Evolutionary conservation across 768 basidiomycete genomes (phyloP), one percentile per base, ranked within the genome.

Genomic region (Podaxis mareebaensis): DNA sequence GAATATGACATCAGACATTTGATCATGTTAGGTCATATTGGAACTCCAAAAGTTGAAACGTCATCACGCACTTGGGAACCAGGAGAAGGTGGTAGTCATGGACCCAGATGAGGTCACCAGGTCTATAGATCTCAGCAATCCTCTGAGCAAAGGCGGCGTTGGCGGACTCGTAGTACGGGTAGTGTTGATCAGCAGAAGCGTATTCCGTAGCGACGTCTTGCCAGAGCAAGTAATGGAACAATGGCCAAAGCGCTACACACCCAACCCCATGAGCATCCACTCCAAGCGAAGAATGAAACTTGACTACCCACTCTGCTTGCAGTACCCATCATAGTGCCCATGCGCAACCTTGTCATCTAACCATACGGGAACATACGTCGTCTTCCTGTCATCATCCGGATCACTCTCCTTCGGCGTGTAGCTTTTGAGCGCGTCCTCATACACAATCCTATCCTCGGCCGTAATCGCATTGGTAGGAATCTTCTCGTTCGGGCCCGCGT

Each of bases 201-300:
- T 92, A 91, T 69, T 95, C 93, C 28, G 90, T 90, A 8, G 92
- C 91, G 64, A 95, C 93, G 73, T 99, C 97, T 74, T 96, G 95
- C 92, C 96, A 97, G 60, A 98, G 89, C 61, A 99, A 86, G 74
- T 99, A 99, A 78, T 99, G 97, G 85, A 99, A 97, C 46, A 98
- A 79, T 1, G 96, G 96, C 96, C 96, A 99, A 49, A 99, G 87
- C 42, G 89, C 95, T 96, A 69, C 0, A 24, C 56, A 17, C 20
- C 48, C 52, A 13, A 36, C 17, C 3, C 5, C 24, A 57, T 52
- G 40, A 65, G 61, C 22, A 42, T 44, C 15, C 40, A 53, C 60
- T 39, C 22, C 48, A 26, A 17, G 15, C 28, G 30, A 13, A 71
- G 28, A 59, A 46, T 12, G 58, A 42, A 57, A 65, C 17, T 11